These are phyloP conservation scores for Ustilago cynodontis DNA, from an alignment of 1,284 basidiomycete species.

Conservation along the genomic window DNA sequence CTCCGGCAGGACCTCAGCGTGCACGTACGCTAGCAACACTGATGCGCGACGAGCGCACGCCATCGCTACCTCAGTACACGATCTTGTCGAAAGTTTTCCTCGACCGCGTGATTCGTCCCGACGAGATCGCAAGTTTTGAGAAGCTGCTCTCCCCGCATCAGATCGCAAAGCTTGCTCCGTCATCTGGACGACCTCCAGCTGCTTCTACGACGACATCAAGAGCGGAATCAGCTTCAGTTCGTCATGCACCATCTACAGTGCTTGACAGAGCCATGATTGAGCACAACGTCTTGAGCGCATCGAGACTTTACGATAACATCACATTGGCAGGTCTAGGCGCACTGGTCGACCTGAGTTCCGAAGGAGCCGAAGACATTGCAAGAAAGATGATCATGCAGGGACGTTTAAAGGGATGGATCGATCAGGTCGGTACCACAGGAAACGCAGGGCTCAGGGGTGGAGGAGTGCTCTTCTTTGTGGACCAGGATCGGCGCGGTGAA, in stretches of 20 bases:
- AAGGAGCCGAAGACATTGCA: constrained; percentile 92
- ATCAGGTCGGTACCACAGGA: constrained; percentile 77
- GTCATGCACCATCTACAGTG: constrained; percentile 86
- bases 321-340: constrained; percentile 55
- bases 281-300: constrained; percentile 94
- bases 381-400: constrained; percentile 96
- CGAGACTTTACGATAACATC: constrained; percentile 73
- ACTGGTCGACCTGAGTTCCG: constrained; percentile 60
- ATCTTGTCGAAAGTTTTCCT: constrained; percentile 97
- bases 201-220: constrained; percentile 7
- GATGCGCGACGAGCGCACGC: constrained; percentile 90
- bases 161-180: constrained; percentile 81
- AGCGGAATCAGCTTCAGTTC: constrained; percentile 5
- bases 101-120: constrained; percentile 90
- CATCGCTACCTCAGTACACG: constrained; percentile 82
- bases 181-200: constrained; percentile 10
- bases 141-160: constrained; percentile 89
- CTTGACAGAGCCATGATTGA: constrained; percentile 97
- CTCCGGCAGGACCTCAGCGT: constrained; percentile 94
- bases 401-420: constrained; percentile 87
- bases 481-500: constrained; percentile 70
- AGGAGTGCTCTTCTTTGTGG: constrained; percentile 90
- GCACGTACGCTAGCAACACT: constrained; percentile 90
- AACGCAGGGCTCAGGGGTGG: constrained; percentile 9
- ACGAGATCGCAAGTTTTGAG: constrained; percentile 91